A percentile compares a stretch with the other conserved stretches of the same genome.
These are phyloP conservation scores for Leptosphaerulina australis DNA, from an alignment of 2,329 filamentous ascomycete species.

Conservation along the genomic window DNA sequence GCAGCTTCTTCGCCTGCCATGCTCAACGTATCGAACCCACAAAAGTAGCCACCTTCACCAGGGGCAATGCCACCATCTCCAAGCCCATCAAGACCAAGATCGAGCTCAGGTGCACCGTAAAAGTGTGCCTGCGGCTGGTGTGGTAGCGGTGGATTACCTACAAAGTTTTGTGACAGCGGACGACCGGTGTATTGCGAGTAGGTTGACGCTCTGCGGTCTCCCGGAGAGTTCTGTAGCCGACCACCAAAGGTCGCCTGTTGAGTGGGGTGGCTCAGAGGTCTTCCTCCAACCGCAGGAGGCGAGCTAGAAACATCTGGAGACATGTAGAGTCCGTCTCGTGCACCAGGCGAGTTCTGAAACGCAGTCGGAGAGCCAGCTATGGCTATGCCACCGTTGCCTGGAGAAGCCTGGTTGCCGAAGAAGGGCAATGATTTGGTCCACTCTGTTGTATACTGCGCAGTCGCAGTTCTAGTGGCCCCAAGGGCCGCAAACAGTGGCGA, in stretches of 20 bases:
- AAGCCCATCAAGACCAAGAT: constrained; percentile 61
- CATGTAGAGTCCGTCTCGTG: constrained; percentile 38
- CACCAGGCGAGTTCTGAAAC: constrained; percentile 43
- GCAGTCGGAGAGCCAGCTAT: constrained; percentile 55
- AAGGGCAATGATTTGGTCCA: constrained; percentile 54
- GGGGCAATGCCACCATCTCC: constrained; percentile 61
- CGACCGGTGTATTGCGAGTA: constrained; percentile 56
- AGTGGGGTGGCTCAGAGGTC: constrained; percentile 56
- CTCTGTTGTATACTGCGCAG: constrained; percentile 52
- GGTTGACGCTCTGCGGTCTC: constrained; percentile 58
- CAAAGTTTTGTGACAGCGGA: constrained; percentile 53
- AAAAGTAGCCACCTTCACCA: constrained; percentile 75
- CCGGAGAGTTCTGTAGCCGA: constrained; percentile 40
- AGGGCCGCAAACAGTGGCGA: constrained; percentile 49
- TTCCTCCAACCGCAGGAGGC: constrained; percentile 36
- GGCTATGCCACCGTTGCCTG: constrained; percentile 49
- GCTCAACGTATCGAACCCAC: constrained; percentile 75
- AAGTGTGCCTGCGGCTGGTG: constrained; percentile 80
- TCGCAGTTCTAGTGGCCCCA: constrained; percentile 45
- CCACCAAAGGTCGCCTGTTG: constrained; percentile 53
- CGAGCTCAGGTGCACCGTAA: constrained; percentile 75
- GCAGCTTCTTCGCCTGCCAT: constrained; percentile 54
- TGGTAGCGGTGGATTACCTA: constrained; percentile 67
- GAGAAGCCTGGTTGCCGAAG: constrained; percentile 51
- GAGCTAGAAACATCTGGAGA: constrained; percentile 51